phyloP scores from a whole-genome alignment of 2,329 filamentous ascomycete genomes.

The Xylariales sp. region DNA sequence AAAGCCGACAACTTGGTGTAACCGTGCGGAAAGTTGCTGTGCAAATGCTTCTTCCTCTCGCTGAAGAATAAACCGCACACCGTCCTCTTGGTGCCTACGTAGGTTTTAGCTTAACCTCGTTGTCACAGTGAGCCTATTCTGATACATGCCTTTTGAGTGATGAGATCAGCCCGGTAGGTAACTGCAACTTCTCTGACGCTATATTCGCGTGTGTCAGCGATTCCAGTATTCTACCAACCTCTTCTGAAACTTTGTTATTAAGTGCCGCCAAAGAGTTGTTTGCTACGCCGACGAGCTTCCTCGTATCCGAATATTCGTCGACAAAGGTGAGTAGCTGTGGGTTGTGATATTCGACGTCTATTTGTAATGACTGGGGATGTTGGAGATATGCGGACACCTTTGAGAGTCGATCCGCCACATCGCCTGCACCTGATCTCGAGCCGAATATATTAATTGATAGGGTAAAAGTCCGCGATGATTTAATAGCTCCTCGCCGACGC shows the following conservation, averaged over 20 bases:
- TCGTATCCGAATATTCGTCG: not conserved
- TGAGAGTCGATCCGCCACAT: conserved; percentile 6
- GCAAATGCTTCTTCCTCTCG: not conserved
- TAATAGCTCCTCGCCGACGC: not conserved
- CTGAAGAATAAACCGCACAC: conserved; percentile 1
- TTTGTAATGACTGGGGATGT: conserved; percentile 14
- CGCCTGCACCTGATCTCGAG: not conserved
- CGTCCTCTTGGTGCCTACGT: not conserved
- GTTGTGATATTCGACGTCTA: conserved; percentile 13
- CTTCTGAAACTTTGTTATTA: not conserved
- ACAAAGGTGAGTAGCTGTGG: conserved; percentile 17
- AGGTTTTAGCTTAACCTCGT: not conserved
- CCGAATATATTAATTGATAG: conserved; percentile 12
- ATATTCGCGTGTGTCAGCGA: conserved; percentile 5
- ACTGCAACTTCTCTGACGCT: not conserved
- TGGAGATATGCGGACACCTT: conserved; percentile 21
- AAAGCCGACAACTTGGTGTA: not conserved
- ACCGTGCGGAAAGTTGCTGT: not conserved
- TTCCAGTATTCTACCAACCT: conserved; percentile 13
- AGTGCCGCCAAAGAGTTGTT: not conserved
- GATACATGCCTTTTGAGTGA: conserved; percentile 18
- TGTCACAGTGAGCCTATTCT: not conserved
- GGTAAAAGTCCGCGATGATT: not conserved
- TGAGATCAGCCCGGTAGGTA: not conserved
- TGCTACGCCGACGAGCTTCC: not conserved